Percentiles rank a stretch among this genome's conserved stretches.
Evolutionary conservation across 148 eudicot genomes (phyloP).

Genomic region (Heliosperma pusillum): DNA sequence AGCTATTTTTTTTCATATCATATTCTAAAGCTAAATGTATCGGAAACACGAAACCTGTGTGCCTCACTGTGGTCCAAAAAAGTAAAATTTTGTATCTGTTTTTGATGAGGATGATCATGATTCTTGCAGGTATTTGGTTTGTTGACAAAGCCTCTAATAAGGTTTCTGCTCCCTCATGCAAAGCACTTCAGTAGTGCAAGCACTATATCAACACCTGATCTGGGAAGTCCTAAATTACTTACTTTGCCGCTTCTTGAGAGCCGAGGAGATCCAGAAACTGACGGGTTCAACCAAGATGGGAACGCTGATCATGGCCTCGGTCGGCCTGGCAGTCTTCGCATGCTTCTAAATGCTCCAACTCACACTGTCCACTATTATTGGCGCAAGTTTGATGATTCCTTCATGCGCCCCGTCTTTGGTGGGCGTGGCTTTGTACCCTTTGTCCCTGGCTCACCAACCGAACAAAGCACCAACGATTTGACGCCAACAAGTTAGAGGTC

Average conservation of each 20-base stretch:
- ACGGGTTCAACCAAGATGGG: constrained; percentile 14
- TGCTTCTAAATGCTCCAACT: constrained; percentile 58
- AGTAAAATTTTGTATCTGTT: no score
- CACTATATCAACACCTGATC: constrained; percentile 51
- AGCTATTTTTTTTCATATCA: no score
- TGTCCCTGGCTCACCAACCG: constrained; percentile 50
- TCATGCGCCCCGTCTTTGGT: constrained; percentile 76
- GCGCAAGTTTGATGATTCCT: constrained; percentile 66
- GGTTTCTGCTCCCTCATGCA: constrained; percentile 48
- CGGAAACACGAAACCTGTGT: no score
- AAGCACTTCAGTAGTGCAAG: constrained; percentile 34
- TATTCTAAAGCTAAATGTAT: no score
- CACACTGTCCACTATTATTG: constrained; percentile 63
- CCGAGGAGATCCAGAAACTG: constrained; percentile 37
- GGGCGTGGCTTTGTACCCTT: constrained; percentile 72
- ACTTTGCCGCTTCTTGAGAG: constrained; percentile 51
- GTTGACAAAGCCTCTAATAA: constrained; percentile 73
- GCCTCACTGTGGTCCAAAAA: no score
- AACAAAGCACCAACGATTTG: constrained; percentile 30
- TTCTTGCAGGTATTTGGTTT: constrained; percentile 75
- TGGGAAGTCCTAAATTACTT: constrained; percentile 49
- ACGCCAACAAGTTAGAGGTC: constrained; percentile 18
- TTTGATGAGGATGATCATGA: background rate
- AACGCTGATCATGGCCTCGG: constrained; percentile 16
- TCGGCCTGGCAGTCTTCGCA: constrained; percentile 46